Percentiles rank a stretch among this genome's conserved stretches.
Evolutionary conservation across 305 asterid genomes (phyloP).

Genomic region (Ilex paraguariensis): DNA sequence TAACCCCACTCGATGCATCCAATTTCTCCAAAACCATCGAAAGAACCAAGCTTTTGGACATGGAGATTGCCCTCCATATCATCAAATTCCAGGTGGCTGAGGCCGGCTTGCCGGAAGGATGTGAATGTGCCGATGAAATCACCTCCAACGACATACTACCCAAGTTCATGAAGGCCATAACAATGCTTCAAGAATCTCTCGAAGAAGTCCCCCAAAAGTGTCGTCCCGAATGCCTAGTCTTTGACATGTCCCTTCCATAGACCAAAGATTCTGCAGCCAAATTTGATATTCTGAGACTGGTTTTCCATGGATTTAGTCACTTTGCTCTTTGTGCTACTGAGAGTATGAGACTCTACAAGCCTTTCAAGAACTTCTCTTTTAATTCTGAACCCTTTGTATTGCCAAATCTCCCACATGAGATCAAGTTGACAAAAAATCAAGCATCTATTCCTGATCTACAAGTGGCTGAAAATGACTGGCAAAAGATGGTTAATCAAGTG

Average conservation of each 20-base stretch:
- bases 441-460: too few species aligned
- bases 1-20: too few species aligned
- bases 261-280: slow-evolving; percentile 10
- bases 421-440: too few species aligned
- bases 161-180: background rate
- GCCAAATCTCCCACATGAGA: slow-evolving; percentile 19
- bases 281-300: slow-evolving; percentile 14
- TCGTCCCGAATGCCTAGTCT: slow-evolving; percentile 19
- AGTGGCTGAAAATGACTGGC: too few species aligned
- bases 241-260: slow-evolving; percentile 13
- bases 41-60: too few species aligned
- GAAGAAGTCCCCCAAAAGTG: slow-evolving; percentile 9
- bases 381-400: slow-evolving; percentile 22
- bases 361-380: slow-evolving; percentile 12
- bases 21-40: too few species aligned
- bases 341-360: slow-evolving; percentile 1
- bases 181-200: slow-evolving; percentile 16
- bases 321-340: slow-evolving; percentile 14
- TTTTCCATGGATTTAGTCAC: slow-evolving; percentile 16
- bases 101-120: slow-evolving; percentile 1
- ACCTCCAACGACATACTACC: too few species aligned
- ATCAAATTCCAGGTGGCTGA: slow-evolving; percentile 8
- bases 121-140: too few species aligned
- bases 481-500: too few species aligned
- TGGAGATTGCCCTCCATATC: slow-evolving; percentile 1